phyloP scores from a whole-genome alignment of 441 rosid genomes.

The Gossypium trilobum region DNA sequence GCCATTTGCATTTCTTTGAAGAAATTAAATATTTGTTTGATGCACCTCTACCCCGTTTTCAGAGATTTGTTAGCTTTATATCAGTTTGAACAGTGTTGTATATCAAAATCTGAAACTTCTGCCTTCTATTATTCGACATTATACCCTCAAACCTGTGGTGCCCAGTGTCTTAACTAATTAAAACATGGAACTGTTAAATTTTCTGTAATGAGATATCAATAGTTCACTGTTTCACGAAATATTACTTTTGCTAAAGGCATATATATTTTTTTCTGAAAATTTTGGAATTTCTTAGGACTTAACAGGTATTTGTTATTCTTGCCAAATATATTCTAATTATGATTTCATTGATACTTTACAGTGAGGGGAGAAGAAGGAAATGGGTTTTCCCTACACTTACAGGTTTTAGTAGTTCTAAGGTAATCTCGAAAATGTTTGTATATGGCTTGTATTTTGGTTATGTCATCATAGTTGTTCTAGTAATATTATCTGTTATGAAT shows the following conservation, averaged over 20 bases:
- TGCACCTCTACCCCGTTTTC: background rate
- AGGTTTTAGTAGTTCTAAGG: constrained; percentile 47
- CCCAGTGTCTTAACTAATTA: background rate
- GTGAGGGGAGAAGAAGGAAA: constrained; percentile 89
- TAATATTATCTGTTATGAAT: background rate
- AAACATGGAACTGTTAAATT: background rate
- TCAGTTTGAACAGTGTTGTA: background rate
- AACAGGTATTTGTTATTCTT: background rate
- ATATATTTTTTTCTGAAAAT: background rate
- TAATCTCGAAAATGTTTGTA: constrained; percentile 25
- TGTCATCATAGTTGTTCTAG: background rate
- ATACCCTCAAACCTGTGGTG: background rate
- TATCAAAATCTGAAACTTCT: background rate
- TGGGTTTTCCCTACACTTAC: constrained; percentile 84
- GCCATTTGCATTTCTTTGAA: background rate
- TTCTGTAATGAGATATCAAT: background rate
- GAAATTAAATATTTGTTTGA: background rate
- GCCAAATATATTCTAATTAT: constrained; percentile 15
- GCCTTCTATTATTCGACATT: background rate
- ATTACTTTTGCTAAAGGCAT: background rate
- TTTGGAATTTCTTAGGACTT: background rate
- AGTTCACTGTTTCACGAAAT: background rate
- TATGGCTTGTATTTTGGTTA: background rate
- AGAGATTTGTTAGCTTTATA: background rate
- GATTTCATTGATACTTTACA: constrained; percentile 28